A percentile compares a stretch with the other conserved stretches of the same genome.
Conservation (phyloP, 2,329 filamentous ascomycete species). For the Hymenoscyphus fructigenus region DNA sequence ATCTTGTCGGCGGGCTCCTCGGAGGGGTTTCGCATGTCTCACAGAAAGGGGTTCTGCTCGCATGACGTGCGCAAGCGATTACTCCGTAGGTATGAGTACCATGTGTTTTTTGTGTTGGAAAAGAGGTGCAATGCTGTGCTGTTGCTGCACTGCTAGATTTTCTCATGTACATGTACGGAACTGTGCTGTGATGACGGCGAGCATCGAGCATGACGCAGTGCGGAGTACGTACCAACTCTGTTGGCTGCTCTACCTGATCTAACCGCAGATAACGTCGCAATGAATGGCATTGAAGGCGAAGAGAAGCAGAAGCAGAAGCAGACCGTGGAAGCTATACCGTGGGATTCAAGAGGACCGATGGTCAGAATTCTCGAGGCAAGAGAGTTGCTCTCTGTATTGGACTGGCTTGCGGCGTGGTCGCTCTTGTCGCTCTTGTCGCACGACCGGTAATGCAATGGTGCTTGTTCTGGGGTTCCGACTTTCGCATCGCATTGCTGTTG, state of each 20-base stretch:
- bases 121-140: not conserved
- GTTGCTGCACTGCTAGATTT: not conserved
- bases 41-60: not conserved
- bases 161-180: not conserved
- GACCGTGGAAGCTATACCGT: no score
- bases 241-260: not conserved
- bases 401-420: not conserved
- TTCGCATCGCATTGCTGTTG: not conserved
- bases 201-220: not conserved
- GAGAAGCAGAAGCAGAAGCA: no score
- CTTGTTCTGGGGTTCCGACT: not conserved
- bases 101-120: not conserved
- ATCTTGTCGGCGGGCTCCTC: not conserved
- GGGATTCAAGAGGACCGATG: not conserved
- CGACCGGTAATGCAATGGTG: not conserved
- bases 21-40: not conserved
- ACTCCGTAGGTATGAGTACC: not conserved
- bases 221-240: not conserved
- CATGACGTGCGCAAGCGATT: not conserved
- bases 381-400: not conserved
- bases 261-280: not conserved
- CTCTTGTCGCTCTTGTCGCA: not conserved
- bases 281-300: not conserved
- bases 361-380: not conserved
- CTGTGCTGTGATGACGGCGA: conserved; percentile 3